phyloP scores from a whole-genome alignment of 495 filamentous ascomycete genomes.

The Penicillium angulare region DNA sequence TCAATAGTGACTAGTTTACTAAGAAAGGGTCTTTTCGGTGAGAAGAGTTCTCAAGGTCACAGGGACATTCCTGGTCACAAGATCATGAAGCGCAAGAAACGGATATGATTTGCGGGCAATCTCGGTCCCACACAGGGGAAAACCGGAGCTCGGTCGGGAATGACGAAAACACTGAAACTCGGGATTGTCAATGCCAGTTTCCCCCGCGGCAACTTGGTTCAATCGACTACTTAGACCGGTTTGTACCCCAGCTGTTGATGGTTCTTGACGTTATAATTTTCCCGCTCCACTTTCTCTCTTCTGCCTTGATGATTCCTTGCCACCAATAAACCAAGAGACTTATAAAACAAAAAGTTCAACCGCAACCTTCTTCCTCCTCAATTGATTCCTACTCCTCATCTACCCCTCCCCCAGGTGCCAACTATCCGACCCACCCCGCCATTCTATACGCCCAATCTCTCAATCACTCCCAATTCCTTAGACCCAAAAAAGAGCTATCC shows the following conservation, averaged over 20 bases:
- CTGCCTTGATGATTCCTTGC: not conserved
- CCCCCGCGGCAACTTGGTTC: conserved; percentile 1
- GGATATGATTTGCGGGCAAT: not conserved
- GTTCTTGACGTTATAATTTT: conserved; percentile 11
- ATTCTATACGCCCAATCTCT: not conserved
- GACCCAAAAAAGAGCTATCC: not conserved
- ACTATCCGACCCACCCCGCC: not conserved
- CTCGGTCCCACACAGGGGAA: conserved; percentile 9
- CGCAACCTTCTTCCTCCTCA: not conserved
- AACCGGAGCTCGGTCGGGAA: conserved; percentile 23
- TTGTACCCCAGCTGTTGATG: conserved; percentile 8
- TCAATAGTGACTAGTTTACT: too few species aligned
- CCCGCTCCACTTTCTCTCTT: conserved; percentile 1
- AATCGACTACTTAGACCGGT: conserved; percentile 21
- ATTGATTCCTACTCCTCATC: not conserved
- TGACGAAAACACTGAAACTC: conserved; percentile 20
- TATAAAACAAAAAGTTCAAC: not conserved
- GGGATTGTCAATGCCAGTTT: conserved; percentile 16
- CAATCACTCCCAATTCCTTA: not conserved
- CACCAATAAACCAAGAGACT: not conserved
- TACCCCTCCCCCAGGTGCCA: not conserved
- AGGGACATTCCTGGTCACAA: too few species aligned
- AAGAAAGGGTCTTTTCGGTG: too few species aligned
- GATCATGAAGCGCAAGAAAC: too few species aligned
- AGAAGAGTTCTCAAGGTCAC: too few species aligned